Base-by-base conservation (phyloP, 805 yeast genomes). In the Hanseniaspora guilliermondii region DNA sequence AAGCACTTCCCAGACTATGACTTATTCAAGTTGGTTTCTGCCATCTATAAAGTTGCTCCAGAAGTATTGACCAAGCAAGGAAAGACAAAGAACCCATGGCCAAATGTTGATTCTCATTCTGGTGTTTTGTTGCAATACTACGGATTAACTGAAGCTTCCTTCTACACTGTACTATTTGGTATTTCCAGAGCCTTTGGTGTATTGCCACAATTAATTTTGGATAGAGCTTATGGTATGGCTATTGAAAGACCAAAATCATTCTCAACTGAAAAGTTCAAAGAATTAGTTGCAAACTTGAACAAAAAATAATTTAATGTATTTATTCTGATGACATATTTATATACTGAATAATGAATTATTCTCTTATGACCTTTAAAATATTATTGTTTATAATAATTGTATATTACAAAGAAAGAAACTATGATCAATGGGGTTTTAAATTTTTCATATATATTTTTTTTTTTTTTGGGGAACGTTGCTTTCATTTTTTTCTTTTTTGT, bases 71-170 rank as follows among this genome's bases (percentile, higher is more conserved):
- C 85, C 62, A 75, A 82, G 73, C 91, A 85, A 70, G 93, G 91
- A 70, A 85, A 85, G 79, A 85, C 91, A 67, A 84, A 85, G 79
- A 85, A 85, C 79, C 93, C 93, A 73, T 85, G 88, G 88, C 93
- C 94, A 72, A 85, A 85, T 68, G 94, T 85, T 60, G 94, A 85
- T 73, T 83, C 93, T 53, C 87, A 83, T 73, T 83, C 91, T 49
- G 94, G 94, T 73, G 87, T 84, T 59, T 72, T 85, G 62, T 76
- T 85, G 70, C 89, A 85, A 72, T 82, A 85, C 78, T 85, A 85
- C 74, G 94, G 94, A 63, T 73, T 85, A 66, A 82, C 83, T 55
- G 87, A 85, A 75, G 80, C 80, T 64, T 78, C 85, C 44, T 85
- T 82, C 82, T 85, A 85, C 78, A 85, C 93, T 53, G 94, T 85